Base-by-base conservation (phyloP, 768 basidiomycete species). In the Piloderma croceum region DNA sequence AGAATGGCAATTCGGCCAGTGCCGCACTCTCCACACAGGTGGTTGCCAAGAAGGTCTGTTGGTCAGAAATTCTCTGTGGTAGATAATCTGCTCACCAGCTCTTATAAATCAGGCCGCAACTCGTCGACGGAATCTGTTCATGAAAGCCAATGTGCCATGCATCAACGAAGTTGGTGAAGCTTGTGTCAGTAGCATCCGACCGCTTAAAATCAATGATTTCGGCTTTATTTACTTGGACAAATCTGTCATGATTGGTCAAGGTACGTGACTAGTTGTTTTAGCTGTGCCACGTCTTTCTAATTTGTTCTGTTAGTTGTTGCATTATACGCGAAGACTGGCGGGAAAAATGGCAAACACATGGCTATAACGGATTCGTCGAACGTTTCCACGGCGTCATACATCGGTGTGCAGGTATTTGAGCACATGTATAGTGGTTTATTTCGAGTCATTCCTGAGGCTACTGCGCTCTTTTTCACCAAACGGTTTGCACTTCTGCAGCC, bases 1-100 rank as follows among this genome's bases (percentile, higher is more conserved):
- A 32, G 11, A 38, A 31, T n/a, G 52, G 56, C 3, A 57, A 57
- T 38, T 34, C 46, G 2, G 45, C 45, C 11, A 58, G 55, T 45
- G 56, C 57, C 6, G 47, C 45, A 15, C 10, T 38, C 3, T 46
- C 44, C 1, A 49, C 56, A 12, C 24, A 35, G 1, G 34, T 32
- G 0, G 21, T 22, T 13, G 49, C 53, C 2, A 38, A 37, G 10
- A 27, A 39, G 7, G 40, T 34, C 9, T 32, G 31, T 4, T 44
- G 15, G 48, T 40, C 24, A 31, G 36, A 7, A 31, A 10, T 32
- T 25, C 12, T 12, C 24, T 43, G 37, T 35, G 38, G 10, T 18
- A 15, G 27, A 21, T 6, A 24, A 15, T 13, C n/a, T 19, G 18
- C 13, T 15, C 25, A 23, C 29, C 31, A 4, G 32, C 27, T 29